Evolutionary conservation across 2,329 filamentous ascomycete genomes (phyloP).

Genomic region (Colletotrichum abscissum): DNA sequence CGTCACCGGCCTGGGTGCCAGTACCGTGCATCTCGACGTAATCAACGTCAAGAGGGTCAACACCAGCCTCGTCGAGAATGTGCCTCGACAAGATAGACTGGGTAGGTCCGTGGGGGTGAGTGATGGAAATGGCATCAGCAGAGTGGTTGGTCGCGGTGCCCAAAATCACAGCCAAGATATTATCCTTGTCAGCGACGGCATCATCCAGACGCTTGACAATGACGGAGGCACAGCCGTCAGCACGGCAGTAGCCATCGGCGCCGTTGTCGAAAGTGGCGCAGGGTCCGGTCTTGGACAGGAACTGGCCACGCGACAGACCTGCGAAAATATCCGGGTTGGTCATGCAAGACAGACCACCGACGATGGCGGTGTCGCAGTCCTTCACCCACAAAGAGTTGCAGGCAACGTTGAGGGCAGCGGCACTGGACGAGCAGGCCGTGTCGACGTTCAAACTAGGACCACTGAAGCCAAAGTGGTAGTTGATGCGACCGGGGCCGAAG

Average conservation of each 20-base stretch:
- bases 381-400: slow-evolving; percentile 80
- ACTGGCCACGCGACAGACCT: slow-evolving; percentile 80
- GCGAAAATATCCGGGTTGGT: slow-evolving; percentile 86
- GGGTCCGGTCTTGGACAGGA: slow-evolving; percentile 79
- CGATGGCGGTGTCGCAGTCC: slow-evolving; percentile 84
- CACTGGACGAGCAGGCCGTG: slow-evolving; percentile 80
- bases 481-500: slow-evolving; percentile 71
- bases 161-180: slow-evolving; percentile 79
- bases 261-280: slow-evolving; percentile 86
- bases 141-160: slow-evolving; percentile 85
- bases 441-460: slow-evolving; percentile 80
- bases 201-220: slow-evolving; percentile 85
- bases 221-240: slow-evolving; percentile 79
- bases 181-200: slow-evolving; percentile 81
- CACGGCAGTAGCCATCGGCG: slow-evolving; percentile 86
- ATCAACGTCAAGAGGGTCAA: slow-evolving; percentile 81
- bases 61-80: slow-evolving; percentile 77
- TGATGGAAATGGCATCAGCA: slow-evolving; percentile 84
- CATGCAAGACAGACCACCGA: slow-evolving; percentile 81
- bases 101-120: slow-evolving; percentile 81
- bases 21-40: slow-evolving; percentile 94
- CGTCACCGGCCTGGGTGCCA: slow-evolving; percentile 86
- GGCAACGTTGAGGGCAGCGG: slow-evolving; percentile 75
- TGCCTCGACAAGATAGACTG: slow-evolving; percentile 78
- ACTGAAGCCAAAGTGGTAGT: slow-evolving; percentile 82